phyloP scores from a whole-genome alignment of 140 eudicot species.

The Bidens hawaiensis region DNA sequence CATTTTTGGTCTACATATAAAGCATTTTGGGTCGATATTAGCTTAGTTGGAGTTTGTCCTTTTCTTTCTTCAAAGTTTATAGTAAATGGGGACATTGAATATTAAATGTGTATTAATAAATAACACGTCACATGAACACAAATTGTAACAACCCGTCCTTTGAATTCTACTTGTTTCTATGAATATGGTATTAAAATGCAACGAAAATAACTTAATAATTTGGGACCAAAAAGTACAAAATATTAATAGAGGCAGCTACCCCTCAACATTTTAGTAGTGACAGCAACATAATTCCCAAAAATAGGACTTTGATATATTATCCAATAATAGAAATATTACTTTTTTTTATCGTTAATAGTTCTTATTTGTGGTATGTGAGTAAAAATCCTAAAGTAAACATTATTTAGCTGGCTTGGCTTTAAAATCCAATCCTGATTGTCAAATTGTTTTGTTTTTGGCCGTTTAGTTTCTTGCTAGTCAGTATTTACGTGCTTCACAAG shows the following conservation, averaged over 20 bases:
- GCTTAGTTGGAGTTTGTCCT: too few species aligned
- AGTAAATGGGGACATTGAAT: too few species aligned
- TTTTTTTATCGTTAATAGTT: too few species aligned
- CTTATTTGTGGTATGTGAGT: too few species aligned
- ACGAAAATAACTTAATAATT: background rate
- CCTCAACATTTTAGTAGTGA: slow-evolving; percentile 1
- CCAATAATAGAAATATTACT: too few species aligned
- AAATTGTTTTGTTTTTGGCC: too few species aligned
- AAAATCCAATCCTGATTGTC: too few species aligned
- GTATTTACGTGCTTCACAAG: too few species aligned
- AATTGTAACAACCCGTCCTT: slow-evolving; percentile 22
- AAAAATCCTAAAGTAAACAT: too few species aligned
- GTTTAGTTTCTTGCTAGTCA: too few species aligned
- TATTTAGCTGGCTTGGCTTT: too few species aligned
- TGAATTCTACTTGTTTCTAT: slow-evolving; percentile 8
- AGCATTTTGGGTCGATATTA: background rate
- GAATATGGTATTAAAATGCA: slow-evolving; percentile 5
- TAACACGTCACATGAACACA: slow-evolving; percentile 8
- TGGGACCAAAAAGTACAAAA: slow-evolving; percentile 13
- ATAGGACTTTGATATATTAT: background rate
- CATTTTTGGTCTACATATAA: slow-evolving; percentile 1
- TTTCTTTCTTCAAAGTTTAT: background rate
- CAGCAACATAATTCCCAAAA: background rate
- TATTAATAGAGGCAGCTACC: background rate
- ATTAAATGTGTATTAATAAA: background rate